Conservation (phyloP, 148 eudicot species). For the Salicornia ramosissima region DNA sequence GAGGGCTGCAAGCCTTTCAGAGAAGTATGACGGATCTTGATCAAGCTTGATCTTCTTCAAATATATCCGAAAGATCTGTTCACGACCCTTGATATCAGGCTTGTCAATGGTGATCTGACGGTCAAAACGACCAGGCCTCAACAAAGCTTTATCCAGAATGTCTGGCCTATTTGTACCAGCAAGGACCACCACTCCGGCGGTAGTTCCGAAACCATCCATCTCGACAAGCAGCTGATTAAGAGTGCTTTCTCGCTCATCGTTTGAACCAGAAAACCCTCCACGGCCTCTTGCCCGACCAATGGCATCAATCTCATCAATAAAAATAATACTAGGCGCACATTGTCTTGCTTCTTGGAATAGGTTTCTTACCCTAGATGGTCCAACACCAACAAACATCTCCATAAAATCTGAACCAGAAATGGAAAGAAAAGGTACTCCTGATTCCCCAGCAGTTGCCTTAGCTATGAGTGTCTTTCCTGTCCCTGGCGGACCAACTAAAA, state of each 20-base stretch:
- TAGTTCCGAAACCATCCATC: conserved; percentile 91
- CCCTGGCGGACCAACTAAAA: conserved; percentile 95
- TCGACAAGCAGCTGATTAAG: conserved; percentile 89
- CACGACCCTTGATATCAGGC: conserved; percentile 90
- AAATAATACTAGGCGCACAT: conserved; percentile 84
- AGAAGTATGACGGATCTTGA: conserved; percentile 59
- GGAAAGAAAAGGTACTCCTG: conserved; percentile 92
- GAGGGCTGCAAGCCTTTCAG: conserved; percentile 81
- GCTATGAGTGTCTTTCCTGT: conserved; percentile 93
- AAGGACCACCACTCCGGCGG: conserved; percentile 82
- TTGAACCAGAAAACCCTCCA: conserved; percentile 71
- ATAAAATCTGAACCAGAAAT: conserved; percentile 86
- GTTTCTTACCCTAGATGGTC: conserved; percentile 86
- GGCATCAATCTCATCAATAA: conserved; percentile 96
- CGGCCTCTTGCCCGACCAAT: conserved; percentile 87
- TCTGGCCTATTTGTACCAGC: conserved; percentile 92
- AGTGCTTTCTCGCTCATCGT: conserved; percentile 88
- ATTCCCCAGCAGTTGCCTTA: conserved; percentile 93
- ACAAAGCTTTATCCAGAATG: conserved; percentile 77
- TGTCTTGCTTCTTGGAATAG: conserved; percentile 85
- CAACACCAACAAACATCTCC: conserved; percentile 99
- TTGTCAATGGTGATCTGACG: conserved; percentile 76
- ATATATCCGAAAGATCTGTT: conserved; percentile 78
- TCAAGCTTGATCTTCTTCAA: conserved; percentile 81
- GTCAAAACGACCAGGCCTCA: conserved; percentile 89